These are phyloP conservation scores for Stephanodiscus minutulus DNA, from an alignment of 108 stramenopile genomes.

Conservation along the genomic window DNA sequence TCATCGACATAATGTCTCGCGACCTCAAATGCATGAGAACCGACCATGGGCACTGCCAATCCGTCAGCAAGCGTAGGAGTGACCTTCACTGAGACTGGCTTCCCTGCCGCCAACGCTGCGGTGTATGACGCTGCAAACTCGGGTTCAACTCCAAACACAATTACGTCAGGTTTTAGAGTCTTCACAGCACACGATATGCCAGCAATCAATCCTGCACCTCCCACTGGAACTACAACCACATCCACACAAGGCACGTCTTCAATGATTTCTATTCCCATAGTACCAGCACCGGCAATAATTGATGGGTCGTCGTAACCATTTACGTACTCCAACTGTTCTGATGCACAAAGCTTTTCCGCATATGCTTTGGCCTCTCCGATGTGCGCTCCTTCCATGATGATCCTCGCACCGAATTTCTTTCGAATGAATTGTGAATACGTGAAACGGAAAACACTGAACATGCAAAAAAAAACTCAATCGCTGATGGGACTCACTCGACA, in stretches of 20 bases:
- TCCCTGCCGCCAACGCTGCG: slow-evolving; percentile 84
- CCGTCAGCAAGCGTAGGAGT: slow-evolving; percentile 95
- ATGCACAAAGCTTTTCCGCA: slow-evolving; percentile 67
- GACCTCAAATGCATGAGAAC: slow-evolving; percentile 90
- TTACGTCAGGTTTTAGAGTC: slow-evolving; percentile 86
- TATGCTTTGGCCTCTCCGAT: slow-evolving; percentile 91
- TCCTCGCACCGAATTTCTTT: slow-evolving; percentile 88
- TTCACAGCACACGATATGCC: slow-evolving; percentile 94
- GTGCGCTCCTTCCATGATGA: slow-evolving; percentile 91
- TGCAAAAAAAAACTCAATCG: slow-evolving; percentile 1
- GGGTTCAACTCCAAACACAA: slow-evolving; percentile 94
- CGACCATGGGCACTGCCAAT: slow-evolving; percentile 92
- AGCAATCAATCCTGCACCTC: slow-evolving; percentile 96
- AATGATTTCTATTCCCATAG: slow-evolving; percentile 96
- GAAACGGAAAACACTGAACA: background rate
- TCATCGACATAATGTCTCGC: slow-evolving; percentile 91
- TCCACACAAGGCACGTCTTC: slow-evolving; percentile 95
- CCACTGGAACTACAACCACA: slow-evolving; percentile 92
- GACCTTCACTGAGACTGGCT: slow-evolving; percentile 64
- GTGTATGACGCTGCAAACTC: slow-evolving; percentile 87
- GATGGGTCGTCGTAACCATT: slow-evolving; percentile 98
- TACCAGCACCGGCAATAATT: slow-evolving; percentile 96
- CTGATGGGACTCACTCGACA: slow-evolving; percentile 71
- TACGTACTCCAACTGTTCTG: slow-evolving; percentile 77
- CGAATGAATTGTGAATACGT: slow-evolving; percentile 5